Percentiles rank a stretch among this genome's conserved stretches.
Conservation (phyloP, 371 early-diverging fungal species). For the Apophysomyces variabilis region DNA sequence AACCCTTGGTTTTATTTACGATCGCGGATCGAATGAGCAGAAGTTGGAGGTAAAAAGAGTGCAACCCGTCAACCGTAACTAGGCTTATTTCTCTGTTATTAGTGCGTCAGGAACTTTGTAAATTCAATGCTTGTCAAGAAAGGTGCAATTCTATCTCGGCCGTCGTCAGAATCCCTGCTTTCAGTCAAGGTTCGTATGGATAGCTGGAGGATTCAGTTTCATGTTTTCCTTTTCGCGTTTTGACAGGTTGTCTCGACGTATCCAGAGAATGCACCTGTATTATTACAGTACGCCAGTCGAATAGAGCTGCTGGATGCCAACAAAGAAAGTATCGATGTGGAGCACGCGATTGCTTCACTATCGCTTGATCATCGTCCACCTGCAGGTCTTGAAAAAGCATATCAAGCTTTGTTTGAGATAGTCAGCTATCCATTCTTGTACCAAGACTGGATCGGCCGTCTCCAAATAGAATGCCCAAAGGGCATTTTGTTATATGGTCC, state of each 20-base stretch:
- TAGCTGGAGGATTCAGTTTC: background rate
- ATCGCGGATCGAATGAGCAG: constrained; percentile 25
- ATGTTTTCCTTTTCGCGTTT: background rate
- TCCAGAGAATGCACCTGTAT: constrained; percentile 34
- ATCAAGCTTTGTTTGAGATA: constrained; percentile 73
- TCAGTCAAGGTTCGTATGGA: constrained; percentile 15
- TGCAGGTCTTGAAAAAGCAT: constrained; percentile 48
- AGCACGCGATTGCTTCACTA: constrained; percentile 2
- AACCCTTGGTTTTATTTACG: constrained; percentile 32
- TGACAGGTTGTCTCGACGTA: constrained; percentile 31
- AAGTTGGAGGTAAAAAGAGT: constrained; percentile 23
- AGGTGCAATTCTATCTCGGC: background rate
- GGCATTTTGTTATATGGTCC: constrained; percentile 92
- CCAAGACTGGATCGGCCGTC: constrained; percentile 60
- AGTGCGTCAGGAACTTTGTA: constrained; percentile 23
- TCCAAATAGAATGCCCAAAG: constrained; percentile 85
- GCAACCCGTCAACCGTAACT: background rate
- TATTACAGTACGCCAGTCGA: constrained; percentile 28
- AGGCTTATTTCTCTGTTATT: background rate
- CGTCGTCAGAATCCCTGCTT: background rate
- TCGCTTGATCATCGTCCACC: constrained; percentile 13
- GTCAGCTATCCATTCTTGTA: constrained; percentile 81
- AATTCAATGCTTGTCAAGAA: constrained; percentile 20
- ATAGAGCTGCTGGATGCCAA: constrained; percentile 22
- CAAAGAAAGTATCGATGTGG: background rate